These are phyloP conservation scores for Sclerotinia minor DNA, from an alignment of 2,329 filamentous ascomycete species.

Conservation along the genomic window DNA sequence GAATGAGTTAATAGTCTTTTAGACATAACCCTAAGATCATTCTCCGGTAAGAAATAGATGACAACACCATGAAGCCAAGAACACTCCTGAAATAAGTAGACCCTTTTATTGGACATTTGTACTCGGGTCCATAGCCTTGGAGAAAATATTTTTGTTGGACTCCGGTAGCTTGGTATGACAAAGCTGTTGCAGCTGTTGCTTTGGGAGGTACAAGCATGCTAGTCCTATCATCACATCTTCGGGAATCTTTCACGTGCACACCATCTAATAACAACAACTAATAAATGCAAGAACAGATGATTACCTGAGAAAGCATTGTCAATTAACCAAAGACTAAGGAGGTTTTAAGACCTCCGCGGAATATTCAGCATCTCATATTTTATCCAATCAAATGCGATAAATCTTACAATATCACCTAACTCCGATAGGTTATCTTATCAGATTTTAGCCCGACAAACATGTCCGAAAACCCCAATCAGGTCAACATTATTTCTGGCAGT, in stretches of 20 bases:
- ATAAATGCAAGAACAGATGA: background rate
- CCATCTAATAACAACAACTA: background rate
- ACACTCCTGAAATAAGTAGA: background rate
- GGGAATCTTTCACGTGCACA: conserved; percentile 9
- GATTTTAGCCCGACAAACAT: conserved; percentile 22
- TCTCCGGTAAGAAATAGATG: background rate
- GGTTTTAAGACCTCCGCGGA: conserved; percentile 6
- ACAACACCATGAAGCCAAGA: background rate
- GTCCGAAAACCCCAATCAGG: conserved; percentile 21
- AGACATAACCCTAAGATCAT: background rate
- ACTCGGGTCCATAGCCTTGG: conserved; percentile 3
- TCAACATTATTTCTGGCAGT: conserved; percentile 10
- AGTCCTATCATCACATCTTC: background rate
- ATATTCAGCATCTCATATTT: background rate
- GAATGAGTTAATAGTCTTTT: background rate
- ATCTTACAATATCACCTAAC: conserved; percentile 20
- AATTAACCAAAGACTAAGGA: background rate
- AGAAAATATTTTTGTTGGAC: background rate
- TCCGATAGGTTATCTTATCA: conserved; percentile 15
- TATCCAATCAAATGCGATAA: background rate
- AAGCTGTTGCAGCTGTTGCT: background rate
- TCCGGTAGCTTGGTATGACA: background rate
- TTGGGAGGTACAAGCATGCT: background rate
- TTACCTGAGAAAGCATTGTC: background rate
- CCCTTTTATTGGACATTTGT: background rate